Percentiles rank a stretch among this genome's conserved stretches.
Conservation (phyloP, 441 rosid genomes). For the Pelargonium myrrhifolium region DNA sequence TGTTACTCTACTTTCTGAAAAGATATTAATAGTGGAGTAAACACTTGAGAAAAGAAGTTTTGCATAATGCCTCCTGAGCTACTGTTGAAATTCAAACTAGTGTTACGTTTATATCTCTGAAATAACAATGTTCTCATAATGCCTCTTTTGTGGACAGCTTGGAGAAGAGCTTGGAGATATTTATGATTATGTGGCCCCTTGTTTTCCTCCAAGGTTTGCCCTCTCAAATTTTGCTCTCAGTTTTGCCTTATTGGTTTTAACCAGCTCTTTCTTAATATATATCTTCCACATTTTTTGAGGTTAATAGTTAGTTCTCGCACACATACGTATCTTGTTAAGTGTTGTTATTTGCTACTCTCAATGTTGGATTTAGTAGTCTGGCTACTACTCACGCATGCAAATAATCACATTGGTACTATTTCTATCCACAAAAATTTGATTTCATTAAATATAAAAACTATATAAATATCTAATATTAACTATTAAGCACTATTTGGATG, state of each 20-base stretch:
- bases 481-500: neutral
- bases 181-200: constrained; percentile 96
- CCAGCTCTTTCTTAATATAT: neutral
- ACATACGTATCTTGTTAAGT: neutral
- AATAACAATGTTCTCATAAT: constrained; percentile 12
- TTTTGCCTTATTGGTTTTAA: constrained; percentile 14
- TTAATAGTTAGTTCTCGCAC: neutral
- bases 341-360: neutral
- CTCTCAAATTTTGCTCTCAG: constrained; percentile 12
- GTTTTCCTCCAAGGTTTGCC: constrained; percentile 97
- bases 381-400: neutral
- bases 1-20: too few relatives aligned
- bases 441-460: neutral
- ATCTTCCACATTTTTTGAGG: neutral
- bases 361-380: neutral
- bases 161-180: constrained; percentile 99
- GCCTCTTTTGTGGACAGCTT: constrained; percentile 38
- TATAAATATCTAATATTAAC: too few relatives aligned
- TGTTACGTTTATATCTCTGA: neutral
- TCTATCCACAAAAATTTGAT: neutral
- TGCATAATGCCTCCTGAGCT: too few relatives aligned
- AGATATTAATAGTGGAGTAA: neutral
- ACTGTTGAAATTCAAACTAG: neutral
- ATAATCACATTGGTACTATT: neutral
- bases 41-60: too few relatives aligned